These are phyloP conservation scores for Penicillium janthinellum DNA, from an alignment of 2,329 filamentous ascomycete genomes.

Conservation along the genomic window DNA sequence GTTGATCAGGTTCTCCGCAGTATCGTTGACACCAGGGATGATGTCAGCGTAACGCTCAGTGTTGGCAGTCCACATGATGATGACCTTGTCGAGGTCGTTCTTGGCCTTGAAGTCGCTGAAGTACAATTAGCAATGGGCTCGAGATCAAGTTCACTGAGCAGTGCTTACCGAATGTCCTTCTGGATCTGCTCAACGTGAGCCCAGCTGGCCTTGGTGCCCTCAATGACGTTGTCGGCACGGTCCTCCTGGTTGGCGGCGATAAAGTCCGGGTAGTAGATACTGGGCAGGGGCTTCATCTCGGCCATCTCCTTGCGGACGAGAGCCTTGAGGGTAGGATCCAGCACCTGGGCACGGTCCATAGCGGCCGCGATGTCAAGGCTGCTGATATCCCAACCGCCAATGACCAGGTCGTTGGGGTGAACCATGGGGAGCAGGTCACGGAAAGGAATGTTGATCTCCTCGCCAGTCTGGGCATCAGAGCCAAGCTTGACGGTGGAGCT, in stretches of 20 bases:
- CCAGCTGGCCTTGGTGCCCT: conserved; percentile 79
- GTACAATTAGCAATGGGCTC: conserved; percentile 10
- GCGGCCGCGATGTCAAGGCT: conserved; percentile 82
- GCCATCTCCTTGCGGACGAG: conserved; percentile 92
- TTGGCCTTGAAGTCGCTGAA: conserved; percentile 80
- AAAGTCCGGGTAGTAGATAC: conserved; percentile 99
- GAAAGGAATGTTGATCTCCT: conserved; percentile 96
- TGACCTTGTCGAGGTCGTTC: conserved; percentile 88
- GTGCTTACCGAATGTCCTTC: conserved; percentile 76
- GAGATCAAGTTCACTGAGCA: background rate
- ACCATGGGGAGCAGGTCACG: conserved; percentile 93
- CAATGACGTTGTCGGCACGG: conserved; percentile 85
- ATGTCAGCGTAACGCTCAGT: conserved; percentile 95
- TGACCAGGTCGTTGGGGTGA: conserved; percentile 90
- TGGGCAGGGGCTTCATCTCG: conserved; percentile 82
- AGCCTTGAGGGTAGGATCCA: conserved; percentile 91
- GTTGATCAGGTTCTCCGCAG: conserved; percentile 87
- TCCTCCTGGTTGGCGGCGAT: conserved; percentile 98
- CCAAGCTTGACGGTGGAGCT: conserved; percentile 96
- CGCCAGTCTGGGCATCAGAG: conserved; percentile 75
- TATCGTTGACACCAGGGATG: conserved; percentile 88
- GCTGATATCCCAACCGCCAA: conserved; percentile 98
- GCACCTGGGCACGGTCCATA: conserved; percentile 93
- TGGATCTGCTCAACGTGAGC: conserved; percentile 92
- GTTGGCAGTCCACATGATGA: conserved; percentile 98